These are phyloP conservation scores for Neofusicoccum sp. DNA, from an alignment of 2,329 filamentous ascomycete species.

Conservation along the genomic window DNA sequence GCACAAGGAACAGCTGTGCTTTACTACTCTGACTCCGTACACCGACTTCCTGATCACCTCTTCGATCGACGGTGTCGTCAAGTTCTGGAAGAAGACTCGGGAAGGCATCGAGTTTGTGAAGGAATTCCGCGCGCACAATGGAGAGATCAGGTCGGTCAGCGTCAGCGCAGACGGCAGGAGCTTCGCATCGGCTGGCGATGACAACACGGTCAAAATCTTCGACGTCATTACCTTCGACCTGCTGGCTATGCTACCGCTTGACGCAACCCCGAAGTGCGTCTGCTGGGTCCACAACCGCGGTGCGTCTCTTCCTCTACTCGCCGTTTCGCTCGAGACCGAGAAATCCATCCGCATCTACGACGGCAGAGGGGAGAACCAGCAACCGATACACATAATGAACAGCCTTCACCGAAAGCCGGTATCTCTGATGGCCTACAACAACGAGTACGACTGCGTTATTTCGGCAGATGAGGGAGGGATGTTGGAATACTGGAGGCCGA, in stretches of 20 bases:
- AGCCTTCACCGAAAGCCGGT: slow-evolving; percentile 80
- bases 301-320: slow-evolving; percentile 81
- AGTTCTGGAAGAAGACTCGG: slow-evolving; percentile 97
- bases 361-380: slow-evolving; percentile 75
- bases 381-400: slow-evolving; percentile 73
- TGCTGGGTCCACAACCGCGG: slow-evolving; percentile 92
- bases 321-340: slow-evolving; percentile 73
- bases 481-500: slow-evolving; percentile 93
- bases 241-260: slow-evolving; percentile 67
- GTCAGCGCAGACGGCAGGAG: slow-evolving; percentile 87
- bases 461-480: slow-evolving; percentile 88
- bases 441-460: slow-evolving; percentile 82
- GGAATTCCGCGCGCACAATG: slow-evolving; percentile 87
- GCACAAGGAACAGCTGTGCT: slow-evolving; percentile 94
- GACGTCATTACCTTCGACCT: slow-evolving; percentile 74
- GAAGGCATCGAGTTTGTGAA: slow-evolving; percentile 96
- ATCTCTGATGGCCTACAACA: slow-evolving; percentile 84
- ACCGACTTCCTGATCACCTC: slow-evolving; percentile 96
- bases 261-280: slow-evolving; percentile 71
- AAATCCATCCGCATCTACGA: slow-evolving; percentile 81
- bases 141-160: slow-evolving; percentile 79
- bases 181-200: slow-evolving; percentile 82
- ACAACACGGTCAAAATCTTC: slow-evolving; percentile 77
- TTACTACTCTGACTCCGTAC: slow-evolving; percentile 80
- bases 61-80: slow-evolving; percentile 92